Percentiles rank a stretch among this genome's conserved stretches.
Evolutionary conservation across 441 rosid species (phyloP).

Genomic region (Flueggea neowawraea): DNA sequence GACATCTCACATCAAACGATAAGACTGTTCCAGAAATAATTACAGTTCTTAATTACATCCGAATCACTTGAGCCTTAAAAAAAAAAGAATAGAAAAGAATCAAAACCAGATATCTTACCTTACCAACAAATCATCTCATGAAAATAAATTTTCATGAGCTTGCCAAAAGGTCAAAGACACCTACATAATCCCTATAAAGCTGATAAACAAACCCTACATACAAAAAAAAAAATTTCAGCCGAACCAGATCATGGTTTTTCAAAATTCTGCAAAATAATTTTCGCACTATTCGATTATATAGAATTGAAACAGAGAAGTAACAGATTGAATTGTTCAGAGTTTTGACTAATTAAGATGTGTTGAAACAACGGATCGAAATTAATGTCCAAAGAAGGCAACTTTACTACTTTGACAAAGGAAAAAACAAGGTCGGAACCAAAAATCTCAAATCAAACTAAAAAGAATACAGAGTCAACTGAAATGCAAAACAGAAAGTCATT

Average conservation of each 20-base stretch:
- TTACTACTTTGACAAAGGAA: background rate
- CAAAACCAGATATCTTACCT: background rate
- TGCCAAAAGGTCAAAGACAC: background rate
- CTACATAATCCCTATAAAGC: background rate
- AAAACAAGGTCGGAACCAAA: background rate
- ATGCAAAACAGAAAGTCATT: background rate
- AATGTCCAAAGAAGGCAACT: background rate
- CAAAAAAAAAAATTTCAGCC: background rate
- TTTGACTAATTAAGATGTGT: no score
- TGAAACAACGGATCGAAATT: no score
- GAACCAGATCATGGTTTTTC: background rate
- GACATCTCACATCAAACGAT: no score
- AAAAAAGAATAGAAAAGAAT: constrained; percentile 1
- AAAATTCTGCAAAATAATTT: no score
- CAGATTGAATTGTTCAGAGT: no score
- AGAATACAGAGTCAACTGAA: background rate
- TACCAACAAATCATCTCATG: background rate
- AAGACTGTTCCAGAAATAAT: no score
- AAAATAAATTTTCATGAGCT: background rate
- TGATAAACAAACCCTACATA: background rate
- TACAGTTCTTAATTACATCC: background rate
- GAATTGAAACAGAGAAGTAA: no score
- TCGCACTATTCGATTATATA: no score
- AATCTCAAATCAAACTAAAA: background rate
- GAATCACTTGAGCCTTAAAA: background rate